Base-by-base conservation (phyloP, 345 rosid species). In the Murraya paniculata region DNA sequence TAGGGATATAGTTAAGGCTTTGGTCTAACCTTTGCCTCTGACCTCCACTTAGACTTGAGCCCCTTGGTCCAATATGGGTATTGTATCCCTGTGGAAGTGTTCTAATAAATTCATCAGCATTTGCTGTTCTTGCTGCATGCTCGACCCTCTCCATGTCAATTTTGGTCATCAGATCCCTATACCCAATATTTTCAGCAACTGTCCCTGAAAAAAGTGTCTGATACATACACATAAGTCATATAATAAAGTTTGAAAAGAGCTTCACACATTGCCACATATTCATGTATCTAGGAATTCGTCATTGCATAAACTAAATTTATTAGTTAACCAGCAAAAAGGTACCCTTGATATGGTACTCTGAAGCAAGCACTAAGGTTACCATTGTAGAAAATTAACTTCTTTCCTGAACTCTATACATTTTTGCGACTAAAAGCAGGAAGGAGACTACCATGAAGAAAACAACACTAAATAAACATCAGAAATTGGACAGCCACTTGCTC, bases 131-230 rank as follows among this genome's bases (percentile, higher is more conserved):
- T 35, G 97, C 97, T 22, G 93, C 92, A 72, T 72, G 60, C 90
- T 92, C 81, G 76, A 96, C 98, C 85, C 86, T 92, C 64, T 88
- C 92, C 94, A 90, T 86, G 83, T 96, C 88, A 67, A 96, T 87
- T 70, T 81, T 75, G 27, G 83, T 76, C 75, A 84, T 91, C 61
- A 90, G 77, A 83, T 96, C 98, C 82, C 88, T 87, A 80, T 94
- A 94, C 75, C 99, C 98, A 82, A 96, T 92, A 84, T 93, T 96
- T 82, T 92, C 98, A 71, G 94, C 95, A 73, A 96, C 87, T n/a
- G 98, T 93, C 82, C 97, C 97, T 41, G 99, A 89, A 87, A 96
- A 92, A 76, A 94, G 88, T 41, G 93, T 88, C 99, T 96, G 83
- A 36, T 55, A 79, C 72, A 69, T 1, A 62, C 14, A 68, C 35